Base-by-base conservation (phyloP, 2,329 filamentous ascomycete genomes). In the Drechslerella coelobrocha region DNA sequence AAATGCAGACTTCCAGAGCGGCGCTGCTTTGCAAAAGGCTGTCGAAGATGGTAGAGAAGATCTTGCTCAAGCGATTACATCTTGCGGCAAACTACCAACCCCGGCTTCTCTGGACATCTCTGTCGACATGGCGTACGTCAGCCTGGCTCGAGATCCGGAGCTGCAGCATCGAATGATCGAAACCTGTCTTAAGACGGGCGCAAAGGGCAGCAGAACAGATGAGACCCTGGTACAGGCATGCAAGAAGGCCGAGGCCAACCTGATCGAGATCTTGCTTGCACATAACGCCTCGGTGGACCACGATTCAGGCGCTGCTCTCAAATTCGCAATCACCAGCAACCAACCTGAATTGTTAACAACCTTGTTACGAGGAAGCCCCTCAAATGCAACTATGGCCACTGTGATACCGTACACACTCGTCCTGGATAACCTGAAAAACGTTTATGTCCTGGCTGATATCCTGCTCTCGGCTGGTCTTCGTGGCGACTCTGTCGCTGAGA, bases 391-490 rank as follows among this genome's bases (percentile, higher is more conserved):
- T 17, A 47, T 56, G 53, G 53, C 53, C 9, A 37, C 53, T 21
- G 53, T 56, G 23, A 21, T 56, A n/a, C 7, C 7, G 31, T 43
- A 45, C 39, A 56, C 37, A 4, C 45, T 56, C 37, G 24, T 17
- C 21, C 45, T 56, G 26, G 37, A 43, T 17, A 26, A 29, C 27
- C n/a, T 56, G 37, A 56, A 56, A 31, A 17, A 27, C 8, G n/a
- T 12, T 14, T 24, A 56, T 21, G 14, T 8, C 8, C 53, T 56
- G 23, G 17, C 45, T 47, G 53, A 56, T 19, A 56, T 56, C 14
- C 53, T 56, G 21, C 39, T 56, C 8, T 45, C 53, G 14, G 53
- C 53, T 31, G 53, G 53, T n/a, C 53, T 56, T 56, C 53, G 53
- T 19, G 53, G 53, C 9, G 53, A 56, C 23, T 56, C 53, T 8